These are phyloP conservation scores for Drechslerella coelobrocha DNA, from an alignment of 2,329 filamentous ascomycete species.

Conservation along the genomic window DNA sequence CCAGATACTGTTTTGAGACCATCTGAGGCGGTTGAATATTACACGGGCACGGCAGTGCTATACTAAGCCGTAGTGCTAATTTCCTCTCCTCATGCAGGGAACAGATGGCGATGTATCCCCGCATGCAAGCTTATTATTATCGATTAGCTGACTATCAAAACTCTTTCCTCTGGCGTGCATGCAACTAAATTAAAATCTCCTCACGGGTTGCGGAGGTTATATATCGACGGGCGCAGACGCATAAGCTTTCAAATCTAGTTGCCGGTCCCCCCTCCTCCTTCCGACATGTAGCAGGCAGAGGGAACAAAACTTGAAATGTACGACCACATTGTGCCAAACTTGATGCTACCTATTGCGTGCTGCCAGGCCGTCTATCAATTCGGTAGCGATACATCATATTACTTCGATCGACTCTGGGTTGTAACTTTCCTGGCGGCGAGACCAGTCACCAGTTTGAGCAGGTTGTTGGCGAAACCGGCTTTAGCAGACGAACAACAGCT, in stretches of 20 bases:
- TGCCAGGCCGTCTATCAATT: background rate
- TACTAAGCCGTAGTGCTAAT: background rate
- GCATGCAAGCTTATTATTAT: slow-evolving; percentile 3
- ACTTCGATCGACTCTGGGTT: background rate
- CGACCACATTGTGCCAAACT: no score
- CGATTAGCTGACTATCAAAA: slow-evolving; percentile 38
- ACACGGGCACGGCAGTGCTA: slow-evolving; percentile 2
- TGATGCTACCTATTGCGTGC: no score
- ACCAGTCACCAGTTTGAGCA: slow-evolving; percentile 44
- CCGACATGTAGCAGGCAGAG: slow-evolving; percentile 18
- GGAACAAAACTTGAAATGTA: no score
- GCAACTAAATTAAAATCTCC: slow-evolving; percentile 45
- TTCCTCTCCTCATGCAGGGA: slow-evolving; percentile 7
- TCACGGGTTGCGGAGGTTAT: slow-evolving; percentile 36
- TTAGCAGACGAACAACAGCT: slow-evolving; percentile 8
- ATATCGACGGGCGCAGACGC: slow-evolving; percentile 1
- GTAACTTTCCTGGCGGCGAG: slow-evolving; percentile 12
- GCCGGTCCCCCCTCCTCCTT: background rate
- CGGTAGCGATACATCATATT: slow-evolving; percentile 12
- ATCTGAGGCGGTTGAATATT: background rate
- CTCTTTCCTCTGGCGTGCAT: slow-evolving; percentile 44
- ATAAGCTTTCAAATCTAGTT: background rate
- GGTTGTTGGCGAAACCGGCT: slow-evolving; percentile 46
- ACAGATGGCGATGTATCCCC: slow-evolving; percentile 1
- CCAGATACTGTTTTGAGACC: background rate